Conservation (phyloP, 1,284 basidiomycete species). For the Anthracocystis walkeri region DNA sequence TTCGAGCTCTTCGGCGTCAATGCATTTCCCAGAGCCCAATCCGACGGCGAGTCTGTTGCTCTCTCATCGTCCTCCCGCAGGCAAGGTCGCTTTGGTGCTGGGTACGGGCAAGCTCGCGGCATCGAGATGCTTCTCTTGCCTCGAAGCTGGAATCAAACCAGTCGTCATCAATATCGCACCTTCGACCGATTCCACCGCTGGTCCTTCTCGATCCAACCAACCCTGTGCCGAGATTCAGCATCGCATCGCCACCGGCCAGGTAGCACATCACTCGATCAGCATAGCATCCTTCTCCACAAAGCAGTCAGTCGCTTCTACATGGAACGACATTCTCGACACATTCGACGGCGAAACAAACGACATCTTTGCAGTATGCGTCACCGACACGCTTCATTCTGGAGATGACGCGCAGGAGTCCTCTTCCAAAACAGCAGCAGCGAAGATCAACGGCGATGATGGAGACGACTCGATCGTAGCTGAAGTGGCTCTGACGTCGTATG, state of each 20-base stretch:
- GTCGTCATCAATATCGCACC: slow-evolving; percentile 72
- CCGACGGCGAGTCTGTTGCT: slow-evolving; percentile 51
- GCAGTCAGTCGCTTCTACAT: slow-evolving; percentile 11
- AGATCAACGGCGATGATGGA: slow-evolving; percentile 11
- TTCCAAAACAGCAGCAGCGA: background rate
- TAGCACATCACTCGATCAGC: slow-evolving; percentile 72
- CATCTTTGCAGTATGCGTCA: slow-evolving; percentile 66
- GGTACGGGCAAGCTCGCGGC: slow-evolving; percentile 84
- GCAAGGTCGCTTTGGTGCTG: slow-evolving; percentile 74
- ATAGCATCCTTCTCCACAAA: slow-evolving; percentile 12
- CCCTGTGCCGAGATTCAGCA: slow-evolving; percentile 76
- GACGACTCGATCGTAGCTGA: slow-evolving; percentile 1
- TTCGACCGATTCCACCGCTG: background rate
- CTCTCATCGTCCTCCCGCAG: slow-evolving; percentile 44
- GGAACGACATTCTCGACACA: slow-evolving; percentile 22
- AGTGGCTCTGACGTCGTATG: slow-evolving; percentile 26
- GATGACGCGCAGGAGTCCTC: slow-evolving; percentile 24
- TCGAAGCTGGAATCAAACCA: slow-evolving; percentile 84
- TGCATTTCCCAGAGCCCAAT: slow-evolving; percentile 31
- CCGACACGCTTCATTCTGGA: slow-evolving; percentile 62
- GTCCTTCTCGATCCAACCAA: background rate
- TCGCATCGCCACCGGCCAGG: slow-evolving; percentile 70
- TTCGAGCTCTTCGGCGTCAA: slow-evolving; percentile 6
- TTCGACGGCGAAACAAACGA: slow-evolving; percentile 24
- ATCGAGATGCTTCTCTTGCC: slow-evolving; percentile 80